phyloP scores from a whole-genome alignment of 352 stramenopile genomes.

The Saprolegnia diclina region DNA sequence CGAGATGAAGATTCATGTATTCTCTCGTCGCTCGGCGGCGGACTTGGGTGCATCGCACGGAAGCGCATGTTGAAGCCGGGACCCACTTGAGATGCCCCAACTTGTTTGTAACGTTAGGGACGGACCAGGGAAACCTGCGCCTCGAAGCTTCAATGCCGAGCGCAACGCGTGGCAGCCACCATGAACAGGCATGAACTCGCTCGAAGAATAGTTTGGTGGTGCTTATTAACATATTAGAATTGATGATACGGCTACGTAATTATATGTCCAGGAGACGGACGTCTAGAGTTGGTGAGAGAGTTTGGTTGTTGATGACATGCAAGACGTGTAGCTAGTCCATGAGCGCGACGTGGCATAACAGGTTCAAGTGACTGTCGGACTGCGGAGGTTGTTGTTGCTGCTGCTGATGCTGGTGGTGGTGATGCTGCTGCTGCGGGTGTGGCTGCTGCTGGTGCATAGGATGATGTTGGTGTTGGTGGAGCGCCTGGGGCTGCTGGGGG shows the following conservation, averaged over 20 bases:
- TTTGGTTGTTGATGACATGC: not conserved
- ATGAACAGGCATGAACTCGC: not conserved
- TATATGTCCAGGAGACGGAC: not conserved
- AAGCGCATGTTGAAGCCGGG: not conserved
- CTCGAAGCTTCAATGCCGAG: not conserved
- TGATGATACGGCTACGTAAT: not conserved
- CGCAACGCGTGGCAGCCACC: not conserved
- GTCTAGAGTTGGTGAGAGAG: not conserved
- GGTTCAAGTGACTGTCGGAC: slow-evolving; percentile 10
- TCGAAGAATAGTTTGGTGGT: too few relatives aligned
- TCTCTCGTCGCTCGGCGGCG: too few relatives aligned
- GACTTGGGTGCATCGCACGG: not conserved
- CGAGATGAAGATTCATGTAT: too few relatives aligned
- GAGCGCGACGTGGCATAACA: slow-evolving; percentile 24
- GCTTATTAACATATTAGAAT: slow-evolving; percentile 1
- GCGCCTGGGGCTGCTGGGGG: not conserved
- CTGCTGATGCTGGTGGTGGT: slow-evolving; percentile 1
- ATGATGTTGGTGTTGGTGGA: not conserved
- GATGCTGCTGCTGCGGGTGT: not conserved
- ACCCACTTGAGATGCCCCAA: not conserved
- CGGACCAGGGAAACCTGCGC: not conserved
- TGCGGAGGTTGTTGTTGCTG: slow-evolving; percentile 5
- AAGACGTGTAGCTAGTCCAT: slow-evolving; percentile 14
- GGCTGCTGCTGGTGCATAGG: not conserved
- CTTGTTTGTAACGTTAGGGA: not conserved